Evolutionary conservation across 768 basidiomycete species (phyloP), one percentile per base, ranked within the genome.

Genomic region (Termitomyces sp.): DNA sequence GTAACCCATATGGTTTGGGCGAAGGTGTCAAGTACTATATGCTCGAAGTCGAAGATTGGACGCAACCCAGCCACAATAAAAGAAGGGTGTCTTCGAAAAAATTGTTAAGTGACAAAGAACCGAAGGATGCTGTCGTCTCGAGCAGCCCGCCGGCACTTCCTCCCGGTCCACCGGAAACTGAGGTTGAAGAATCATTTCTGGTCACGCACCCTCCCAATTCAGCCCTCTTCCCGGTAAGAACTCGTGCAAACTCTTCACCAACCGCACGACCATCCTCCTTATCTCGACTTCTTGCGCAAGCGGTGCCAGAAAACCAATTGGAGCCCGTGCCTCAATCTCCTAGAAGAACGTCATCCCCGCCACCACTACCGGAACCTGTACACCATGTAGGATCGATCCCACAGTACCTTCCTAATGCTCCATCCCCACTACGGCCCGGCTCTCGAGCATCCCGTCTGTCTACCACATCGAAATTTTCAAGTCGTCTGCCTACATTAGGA

Each of bases 41-140:
- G 85, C 83, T 95, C 20, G 90, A 95, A 72, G 93, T 95, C 22
- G 93, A 96, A 69, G 91, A 93, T 64, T 96, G 93, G 93, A 92
- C 89, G 2, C 89, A 92, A 64, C 85, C 88, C 1, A 81, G 78
- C 48, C 81, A 82, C 37, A 83, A 82, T 57, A 89, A 87, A 69
- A 82, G 86, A 46, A 79, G 82, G 49, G 71, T 73, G 33, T 78
- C 77, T 8, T 78, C 79, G 9, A 81, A 79, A 67, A 88, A 86
- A 65, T 66, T 74, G 18, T 74, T 79, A 18, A 65, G 73, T 16
- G 82, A 82, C 46, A 75, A 69, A 58, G 73, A 71, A 51, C 26
- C 69, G 5, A 76, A 72, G 54, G 75, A 78, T 48, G 64, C 70
- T 42, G 65, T 67, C 47, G 64, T 70, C 33, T 71, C 68, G 53